Conservation (phyloP, 2,329 filamentous ascomycete species). For the Leptodontidium sp. region DNA sequence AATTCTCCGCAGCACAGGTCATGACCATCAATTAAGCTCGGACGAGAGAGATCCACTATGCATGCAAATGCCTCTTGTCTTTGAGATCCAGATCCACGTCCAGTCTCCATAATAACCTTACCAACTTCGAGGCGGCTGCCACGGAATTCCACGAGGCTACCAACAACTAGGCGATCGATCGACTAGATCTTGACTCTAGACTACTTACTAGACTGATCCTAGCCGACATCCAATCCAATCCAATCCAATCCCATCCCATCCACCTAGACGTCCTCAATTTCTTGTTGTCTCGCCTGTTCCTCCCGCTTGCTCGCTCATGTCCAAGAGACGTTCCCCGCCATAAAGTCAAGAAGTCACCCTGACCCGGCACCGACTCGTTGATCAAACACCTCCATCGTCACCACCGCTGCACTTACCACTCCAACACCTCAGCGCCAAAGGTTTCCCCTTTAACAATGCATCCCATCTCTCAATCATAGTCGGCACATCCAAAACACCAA, state of each 20-base stretch:
- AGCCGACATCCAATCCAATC: background rate
- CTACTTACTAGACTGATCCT: background rate
- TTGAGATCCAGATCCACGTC: slow-evolving; percentile 11
- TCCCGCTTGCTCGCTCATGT: slow-evolving; percentile 6
- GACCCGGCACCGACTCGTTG: slow-evolving; percentile 17
- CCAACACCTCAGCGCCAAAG: slow-evolving; percentile 25
- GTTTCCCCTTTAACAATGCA: slow-evolving; percentile 22
- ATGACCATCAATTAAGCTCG: background rate
- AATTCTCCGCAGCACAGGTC: slow-evolving; percentile 5
- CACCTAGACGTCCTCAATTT: slow-evolving; percentile 13
- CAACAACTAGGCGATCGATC: background rate
- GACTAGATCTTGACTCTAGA: background rate
- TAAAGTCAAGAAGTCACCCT: slow-evolving; percentile 14
- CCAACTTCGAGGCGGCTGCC: slow-evolving; percentile 3
- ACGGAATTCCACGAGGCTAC: slow-evolving; percentile 9
- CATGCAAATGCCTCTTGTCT: background rate
- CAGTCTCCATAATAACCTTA: background rate
- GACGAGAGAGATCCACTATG: slow-evolving; percentile 1
- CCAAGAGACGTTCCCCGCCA: slow-evolving; percentile 18
- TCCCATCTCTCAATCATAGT: slow-evolving; percentile 16
- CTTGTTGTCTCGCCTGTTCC: slow-evolving; percentile 16
- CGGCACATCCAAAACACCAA: slow-evolving; percentile 30
- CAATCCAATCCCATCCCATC: background rate
- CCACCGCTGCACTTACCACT: slow-evolving; percentile 7
- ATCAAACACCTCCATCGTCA: slow-evolving; percentile 27